Conservation (phyloP, 31 red algal species). For the Bonnemaisonia californica region DNA sequence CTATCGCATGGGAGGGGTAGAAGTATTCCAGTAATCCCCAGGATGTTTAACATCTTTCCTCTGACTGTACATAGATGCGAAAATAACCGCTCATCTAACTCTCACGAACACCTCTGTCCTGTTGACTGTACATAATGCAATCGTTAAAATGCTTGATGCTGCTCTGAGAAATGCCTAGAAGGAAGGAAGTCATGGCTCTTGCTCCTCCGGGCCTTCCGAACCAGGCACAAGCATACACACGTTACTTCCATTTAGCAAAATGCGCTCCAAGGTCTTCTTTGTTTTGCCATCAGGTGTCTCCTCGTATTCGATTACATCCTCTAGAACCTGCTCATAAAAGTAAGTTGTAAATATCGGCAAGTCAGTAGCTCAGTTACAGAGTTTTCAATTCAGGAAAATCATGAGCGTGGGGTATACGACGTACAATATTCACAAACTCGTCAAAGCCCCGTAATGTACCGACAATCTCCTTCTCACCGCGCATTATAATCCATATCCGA, state of each 20-base stretch:
- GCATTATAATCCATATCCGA: conserved; percentile 93
- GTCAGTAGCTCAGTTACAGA: background rate
- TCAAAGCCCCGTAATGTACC: conserved; percentile 91
- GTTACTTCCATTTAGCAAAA: conserved; percentile 92
- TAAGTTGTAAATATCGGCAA: background rate
- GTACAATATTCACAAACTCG: conserved; percentile 94
- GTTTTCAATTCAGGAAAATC: background rate
- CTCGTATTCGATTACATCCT: conserved; percentile 89
- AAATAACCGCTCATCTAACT: too few species aligned
- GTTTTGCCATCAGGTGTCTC: conserved; percentile 54
- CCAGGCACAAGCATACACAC: conserved; percentile 92
- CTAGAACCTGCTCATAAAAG: conserved; percentile 69
- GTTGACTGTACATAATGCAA: too few species aligned
- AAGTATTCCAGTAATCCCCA: too few species aligned
- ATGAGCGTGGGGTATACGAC: conserved; percentile 11
- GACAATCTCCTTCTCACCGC: conserved; percentile 84
- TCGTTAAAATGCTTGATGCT: too few species aligned
- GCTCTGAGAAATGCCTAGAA: too few species aligned
- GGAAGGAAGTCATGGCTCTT: conserved; percentile 15
- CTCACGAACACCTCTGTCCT: too few species aligned
- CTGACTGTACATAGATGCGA: too few species aligned
- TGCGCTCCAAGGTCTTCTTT: conserved; percentile 52
- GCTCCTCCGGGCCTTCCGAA: conserved; percentile 62
- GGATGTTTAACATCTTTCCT: too few species aligned
- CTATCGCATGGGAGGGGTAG: too few species aligned